phyloP scores from a whole-genome alignment of 2,329 filamentous ascomycete genomes.

The Exophiala alcalophila region DNA sequence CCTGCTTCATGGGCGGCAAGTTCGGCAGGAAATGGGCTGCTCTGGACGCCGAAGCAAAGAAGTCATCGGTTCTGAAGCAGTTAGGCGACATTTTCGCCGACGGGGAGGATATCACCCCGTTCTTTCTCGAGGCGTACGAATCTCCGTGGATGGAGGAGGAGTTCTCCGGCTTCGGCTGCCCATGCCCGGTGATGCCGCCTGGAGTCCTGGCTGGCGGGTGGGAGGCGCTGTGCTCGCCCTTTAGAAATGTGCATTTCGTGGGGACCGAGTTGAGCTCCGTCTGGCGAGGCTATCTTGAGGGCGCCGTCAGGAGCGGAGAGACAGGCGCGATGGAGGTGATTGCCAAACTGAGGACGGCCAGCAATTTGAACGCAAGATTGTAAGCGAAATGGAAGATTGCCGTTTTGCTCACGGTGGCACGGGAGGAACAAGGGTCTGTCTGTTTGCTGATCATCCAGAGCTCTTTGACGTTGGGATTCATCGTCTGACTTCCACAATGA shows the following conservation, averaged over 20 bases:
- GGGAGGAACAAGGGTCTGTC: too few relatives aligned
- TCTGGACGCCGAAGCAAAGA: slow-evolving; percentile 23
- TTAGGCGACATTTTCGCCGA: slow-evolving; percentile 34
- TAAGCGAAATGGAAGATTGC: too few relatives aligned
- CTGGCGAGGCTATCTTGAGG: slow-evolving; percentile 61
- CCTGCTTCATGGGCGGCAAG: slow-evolving; percentile 42
- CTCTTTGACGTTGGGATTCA: too few relatives aligned
- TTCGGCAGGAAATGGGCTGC: slow-evolving; percentile 38
- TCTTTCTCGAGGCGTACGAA: slow-evolving; percentile 30
- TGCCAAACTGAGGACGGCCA: slow-evolving; percentile 40
- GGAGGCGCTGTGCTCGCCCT: slow-evolving; percentile 36
- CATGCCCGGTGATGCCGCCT: slow-evolving; percentile 39
- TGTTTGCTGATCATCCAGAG: too few relatives aligned
- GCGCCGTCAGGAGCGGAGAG: slow-evolving; percentile 52
- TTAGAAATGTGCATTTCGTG: slow-evolving; percentile 51
- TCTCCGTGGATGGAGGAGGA: slow-evolving; percentile 41
- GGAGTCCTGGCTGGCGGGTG: slow-evolving; percentile 40
- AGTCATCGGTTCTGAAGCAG: slow-evolving; percentile 35
- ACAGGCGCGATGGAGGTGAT: slow-evolving; percentile 40
- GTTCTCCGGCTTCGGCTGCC: slow-evolving; percentile 42
- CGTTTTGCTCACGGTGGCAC: too few relatives aligned
- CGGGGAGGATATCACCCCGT: slow-evolving; percentile 15
- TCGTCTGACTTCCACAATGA: too few relatives aligned
- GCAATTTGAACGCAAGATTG: slow-evolving; percentile 12
- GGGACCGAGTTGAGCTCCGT: slow-evolving; percentile 54